Conservation (phyloP, 768 basidiomycete species). For the Pulveroboletus sp. region DNA sequence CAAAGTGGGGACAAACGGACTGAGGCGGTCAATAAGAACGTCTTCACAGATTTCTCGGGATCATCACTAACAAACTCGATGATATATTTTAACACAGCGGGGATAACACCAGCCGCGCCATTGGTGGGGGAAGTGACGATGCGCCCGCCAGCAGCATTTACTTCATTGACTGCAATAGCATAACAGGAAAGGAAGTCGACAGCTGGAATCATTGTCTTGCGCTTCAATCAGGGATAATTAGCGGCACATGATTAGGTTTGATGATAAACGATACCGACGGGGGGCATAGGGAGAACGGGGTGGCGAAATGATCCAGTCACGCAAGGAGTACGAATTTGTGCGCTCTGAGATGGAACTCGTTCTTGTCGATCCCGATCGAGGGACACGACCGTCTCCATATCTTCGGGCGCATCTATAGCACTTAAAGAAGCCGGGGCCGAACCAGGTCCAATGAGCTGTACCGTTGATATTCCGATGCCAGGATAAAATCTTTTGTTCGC, state of each 20-base stretch:
- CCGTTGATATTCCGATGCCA: slow-evolving; percentile 35
- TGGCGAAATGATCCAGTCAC: slow-evolving; percentile 81
- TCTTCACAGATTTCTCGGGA: slow-evolving; percentile 80
- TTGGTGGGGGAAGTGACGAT: slow-evolving; percentile 96
- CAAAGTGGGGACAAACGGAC: slow-evolving; percentile 38
- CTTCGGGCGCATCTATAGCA: slow-evolving; percentile 24
- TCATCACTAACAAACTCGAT: slow-evolving; percentile 91
- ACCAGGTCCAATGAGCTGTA: slow-evolving; percentile 35
- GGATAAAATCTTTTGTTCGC: slow-evolving; percentile 46
- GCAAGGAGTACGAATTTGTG: slow-evolving; percentile 28
- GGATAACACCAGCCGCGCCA: slow-evolving; percentile 92
- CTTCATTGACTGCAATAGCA: slow-evolving; percentile 93
- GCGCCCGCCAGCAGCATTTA: slow-evolving; percentile 87
- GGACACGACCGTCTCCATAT: background rate
- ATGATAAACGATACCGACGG: slow-evolving; percentile 44
- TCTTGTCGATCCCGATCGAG: slow-evolving; percentile 2
- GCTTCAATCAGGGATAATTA: slow-evolving; percentile 36
- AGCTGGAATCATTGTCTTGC: slow-evolving; percentile 84
- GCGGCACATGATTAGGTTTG: background rate
- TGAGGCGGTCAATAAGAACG: slow-evolving; percentile 85
- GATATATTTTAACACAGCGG: slow-evolving; percentile 86
- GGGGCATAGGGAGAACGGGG: slow-evolving; percentile 73
- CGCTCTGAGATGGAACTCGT: background rate
- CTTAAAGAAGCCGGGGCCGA: slow-evolving; percentile 12
- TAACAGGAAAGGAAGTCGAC: slow-evolving; percentile 93